Evolutionary conservation across 257 asterid genomes (phyloP).

Genomic region (Ilex aquifolium): DNA sequence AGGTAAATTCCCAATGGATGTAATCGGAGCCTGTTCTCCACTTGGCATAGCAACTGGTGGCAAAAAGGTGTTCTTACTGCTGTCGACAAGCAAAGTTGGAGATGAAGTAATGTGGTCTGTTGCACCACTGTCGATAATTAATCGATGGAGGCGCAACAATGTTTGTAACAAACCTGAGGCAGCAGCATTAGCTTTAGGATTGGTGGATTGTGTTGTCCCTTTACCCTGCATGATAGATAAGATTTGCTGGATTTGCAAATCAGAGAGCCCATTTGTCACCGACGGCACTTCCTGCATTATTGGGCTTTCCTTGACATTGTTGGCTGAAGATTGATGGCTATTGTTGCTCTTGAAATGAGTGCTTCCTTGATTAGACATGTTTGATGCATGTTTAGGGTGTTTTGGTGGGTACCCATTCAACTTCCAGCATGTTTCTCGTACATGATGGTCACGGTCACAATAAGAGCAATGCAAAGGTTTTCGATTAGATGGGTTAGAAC

Average conservation of each 20-base stretch:
- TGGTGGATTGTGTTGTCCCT: not conserved
- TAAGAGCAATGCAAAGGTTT: slow-evolving; percentile 5
- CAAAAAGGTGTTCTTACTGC: not conserved
- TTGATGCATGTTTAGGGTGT: not conserved
- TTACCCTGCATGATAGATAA: slow-evolving; percentile 9
- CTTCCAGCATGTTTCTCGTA: not conserved
- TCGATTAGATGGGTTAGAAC: not conserved
- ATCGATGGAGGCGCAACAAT: not conserved
- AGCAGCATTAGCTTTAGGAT: not conserved
- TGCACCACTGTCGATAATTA: not conserved
- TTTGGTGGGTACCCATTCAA: not conserved
- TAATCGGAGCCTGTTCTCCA: not conserved
- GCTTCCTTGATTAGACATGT: not conserved
- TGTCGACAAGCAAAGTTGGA: not conserved
- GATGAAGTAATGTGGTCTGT: not conserved
- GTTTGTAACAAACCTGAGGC: not conserved
- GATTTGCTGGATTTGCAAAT: not conserved
- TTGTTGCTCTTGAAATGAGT: not conserved
- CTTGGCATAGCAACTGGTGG: not conserved
- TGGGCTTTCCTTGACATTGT: not conserved
- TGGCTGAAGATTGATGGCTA: not conserved
- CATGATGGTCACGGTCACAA: not conserved
- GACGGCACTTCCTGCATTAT: slow-evolving; percentile 2
- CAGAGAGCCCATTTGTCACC: slow-evolving; percentile 5
- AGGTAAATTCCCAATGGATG: not conserved